phyloP scores from a whole-genome alignment of 257 asterid genomes.

The Ballota nigra region DNA sequence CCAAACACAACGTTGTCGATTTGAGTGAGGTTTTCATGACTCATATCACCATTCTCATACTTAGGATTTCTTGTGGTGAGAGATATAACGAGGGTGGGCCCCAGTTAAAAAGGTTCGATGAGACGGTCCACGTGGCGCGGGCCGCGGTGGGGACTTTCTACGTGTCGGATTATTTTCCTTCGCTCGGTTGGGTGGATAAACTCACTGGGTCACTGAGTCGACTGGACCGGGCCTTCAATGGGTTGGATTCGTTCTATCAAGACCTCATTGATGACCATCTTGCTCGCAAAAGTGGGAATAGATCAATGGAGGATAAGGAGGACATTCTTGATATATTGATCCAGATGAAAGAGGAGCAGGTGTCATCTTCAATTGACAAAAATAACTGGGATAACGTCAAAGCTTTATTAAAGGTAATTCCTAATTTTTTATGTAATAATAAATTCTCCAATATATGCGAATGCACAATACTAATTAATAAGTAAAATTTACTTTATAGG shows the following conservation, averaged over 20 bases:
- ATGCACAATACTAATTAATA: too few relatives aligned
- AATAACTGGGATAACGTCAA: neutral
- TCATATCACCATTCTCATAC: neutral
- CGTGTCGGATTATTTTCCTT: neutral
- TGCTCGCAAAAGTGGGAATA: neutral
- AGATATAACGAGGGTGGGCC: neutral
- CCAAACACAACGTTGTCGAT: neutral
- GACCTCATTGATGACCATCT: conserved; percentile 22
- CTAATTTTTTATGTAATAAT: too few relatives aligned
- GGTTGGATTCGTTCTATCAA: neutral
- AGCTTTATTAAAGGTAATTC: neutral
- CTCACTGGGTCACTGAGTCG: neutral
- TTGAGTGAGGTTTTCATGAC: neutral
- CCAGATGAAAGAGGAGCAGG: neutral
- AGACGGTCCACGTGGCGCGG: neutral
- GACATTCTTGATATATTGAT: neutral
- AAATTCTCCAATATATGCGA: too few relatives aligned
- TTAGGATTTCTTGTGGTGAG: neutral
- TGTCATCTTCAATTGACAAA: neutral
- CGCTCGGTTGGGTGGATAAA: neutral
- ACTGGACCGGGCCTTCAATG: neutral
- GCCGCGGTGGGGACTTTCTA: neutral
- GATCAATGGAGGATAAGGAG: neutral
- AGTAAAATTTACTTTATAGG: too few relatives aligned
- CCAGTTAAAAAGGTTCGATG: too few relatives aligned